Percentiles rank a stretch among this genome's conserved stretches.
Evolutionary conservation across 2,329 filamentous ascomycete species (phyloP).

Genomic region (Cladosporium phlei): DNA sequence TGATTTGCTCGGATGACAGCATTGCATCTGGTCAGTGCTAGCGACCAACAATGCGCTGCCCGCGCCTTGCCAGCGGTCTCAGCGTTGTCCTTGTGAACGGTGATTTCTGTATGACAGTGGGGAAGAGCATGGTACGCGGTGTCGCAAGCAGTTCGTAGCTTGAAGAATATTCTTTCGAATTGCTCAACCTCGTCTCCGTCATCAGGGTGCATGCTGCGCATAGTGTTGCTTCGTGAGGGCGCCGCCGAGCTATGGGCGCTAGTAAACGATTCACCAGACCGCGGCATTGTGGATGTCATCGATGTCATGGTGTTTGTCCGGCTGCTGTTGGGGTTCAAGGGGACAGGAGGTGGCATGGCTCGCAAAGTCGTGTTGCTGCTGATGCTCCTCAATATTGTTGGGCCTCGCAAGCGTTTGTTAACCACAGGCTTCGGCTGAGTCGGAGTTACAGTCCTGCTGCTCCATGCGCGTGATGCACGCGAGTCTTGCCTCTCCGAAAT

Average conservation of each 20-base stretch:
- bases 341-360: slow-evolving; percentile 36
- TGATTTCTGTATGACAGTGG: slow-evolving; percentile 62
- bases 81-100: slow-evolving; percentile 58
- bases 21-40: slow-evolving; percentile 66
- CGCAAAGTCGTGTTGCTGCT: slow-evolving; percentile 29
- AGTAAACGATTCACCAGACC: slow-evolving; percentile 75
- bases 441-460: slow-evolving; percentile 38
- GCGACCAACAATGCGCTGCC: slow-evolving; percentile 58
- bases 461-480: slow-evolving; percentile 28
- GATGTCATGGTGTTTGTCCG: slow-evolving; percentile 49
- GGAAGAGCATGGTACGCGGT: slow-evolving; percentile 69
- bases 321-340: slow-evolving; percentile 47
- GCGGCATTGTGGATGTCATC: slow-evolving; percentile 58
- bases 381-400: slow-evolving; percentile 47
- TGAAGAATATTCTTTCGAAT: slow-evolving; percentile 78
- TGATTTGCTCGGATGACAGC: slow-evolving; percentile 69
- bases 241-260: slow-evolving; percentile 22
- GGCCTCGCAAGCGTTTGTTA: slow-evolving; percentile 45
- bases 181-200: slow-evolving; percentile 74
- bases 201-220: slow-evolving; percentile 35
- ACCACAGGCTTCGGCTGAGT: slow-evolving; percentile 43
- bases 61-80: slow-evolving; percentile 41
- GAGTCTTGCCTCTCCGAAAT: slow-evolving; percentile 20
- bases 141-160: slow-evolving; percentile 68
- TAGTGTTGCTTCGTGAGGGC: slow-evolving; percentile 42